These are phyloP conservation scores for Noccaea bulbosa DNA, from an alignment of 345 rosid species.

Conservation along the genomic window DNA sequence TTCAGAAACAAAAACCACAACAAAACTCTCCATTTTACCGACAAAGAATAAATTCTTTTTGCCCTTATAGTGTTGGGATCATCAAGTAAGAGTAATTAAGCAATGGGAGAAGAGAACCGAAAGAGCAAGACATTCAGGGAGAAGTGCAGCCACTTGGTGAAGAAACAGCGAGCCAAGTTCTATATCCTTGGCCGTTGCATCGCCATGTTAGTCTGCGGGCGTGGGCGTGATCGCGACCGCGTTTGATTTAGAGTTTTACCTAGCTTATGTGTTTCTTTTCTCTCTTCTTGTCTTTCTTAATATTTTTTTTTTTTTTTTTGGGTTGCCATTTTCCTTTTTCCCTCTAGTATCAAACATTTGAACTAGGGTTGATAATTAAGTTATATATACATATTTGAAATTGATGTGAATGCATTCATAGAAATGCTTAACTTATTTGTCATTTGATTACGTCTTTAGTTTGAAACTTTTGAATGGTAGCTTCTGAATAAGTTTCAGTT, in stretches of 20 bases:
- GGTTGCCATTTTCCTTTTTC: slow-evolving; percentile 7
- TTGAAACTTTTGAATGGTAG: slow-evolving; percentile 13
- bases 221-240: slow-evolving; percentile 48
- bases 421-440: slow-evolving; percentile 27
- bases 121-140: slow-evolving; percentile 56
- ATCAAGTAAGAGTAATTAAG: slow-evolving; percentile 2
- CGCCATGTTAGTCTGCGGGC: slow-evolving; percentile 76
- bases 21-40: neutral
- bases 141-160: slow-evolving; percentile 78
- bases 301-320: neutral
- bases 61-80: slow-evolving; percentile 20
- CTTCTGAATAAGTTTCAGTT: slow-evolving; percentile 2
- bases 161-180: slow-evolving; percentile 78
- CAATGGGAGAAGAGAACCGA: slow-evolving; percentile 30
- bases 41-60: neutral
- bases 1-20: slow-evolving; percentile 22
- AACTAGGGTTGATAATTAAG: slow-evolving; percentile 29
- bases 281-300: slow-evolving; percentile 11
- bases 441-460: neutral
- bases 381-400: slow-evolving; percentile 29
- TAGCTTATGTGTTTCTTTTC: neutral
- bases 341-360: slow-evolving; percentile 32
- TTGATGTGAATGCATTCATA: slow-evolving; percentile 30
- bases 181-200: slow-evolving; percentile 84
- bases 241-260: slow-evolving; percentile 25